A percentile compares a stretch with the other conserved stretches of the same genome.
phyloP scores from a whole-genome alignment of 257 asterid species.

The Leonotis leonurus region DNA sequence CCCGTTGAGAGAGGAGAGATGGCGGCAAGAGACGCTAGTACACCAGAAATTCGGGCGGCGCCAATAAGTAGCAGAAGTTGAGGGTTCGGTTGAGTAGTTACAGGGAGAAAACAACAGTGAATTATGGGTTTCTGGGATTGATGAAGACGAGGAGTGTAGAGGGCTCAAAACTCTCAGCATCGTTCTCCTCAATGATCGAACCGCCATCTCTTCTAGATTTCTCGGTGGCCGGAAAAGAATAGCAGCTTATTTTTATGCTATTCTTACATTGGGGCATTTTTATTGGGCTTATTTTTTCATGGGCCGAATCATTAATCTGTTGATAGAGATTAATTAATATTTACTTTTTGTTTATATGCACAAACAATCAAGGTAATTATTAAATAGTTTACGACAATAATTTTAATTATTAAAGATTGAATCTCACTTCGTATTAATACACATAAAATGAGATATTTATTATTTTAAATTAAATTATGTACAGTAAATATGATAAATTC shows the following conservation, averaged over 20 bases:
- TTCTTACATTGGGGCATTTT: neutral
- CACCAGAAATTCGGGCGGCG: slow-evolving; percentile 16
- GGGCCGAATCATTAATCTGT: neutral
- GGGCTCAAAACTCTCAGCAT: slow-evolving; percentile 24
- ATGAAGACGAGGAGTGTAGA: slow-evolving; percentile 17
- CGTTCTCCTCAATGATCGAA: slow-evolving; percentile 30
- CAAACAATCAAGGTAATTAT: too few species aligned
- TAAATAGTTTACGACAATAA: too few species aligned
- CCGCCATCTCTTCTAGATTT: slow-evolving; percentile 35
- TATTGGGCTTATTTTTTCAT: neutral
- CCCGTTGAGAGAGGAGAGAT: slow-evolving; percentile 33
- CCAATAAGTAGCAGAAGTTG: slow-evolving; percentile 8
- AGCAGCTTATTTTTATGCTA: neutral
- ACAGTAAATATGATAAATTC: too few species aligned
- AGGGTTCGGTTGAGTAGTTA: slow-evolving; percentile 18
- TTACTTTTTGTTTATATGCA: too few species aligned
- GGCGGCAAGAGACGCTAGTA: slow-evolving; percentile 25
- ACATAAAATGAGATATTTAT: too few species aligned
- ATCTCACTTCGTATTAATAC: too few species aligned
- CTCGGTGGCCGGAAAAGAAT: neutral
- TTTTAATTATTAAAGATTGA: too few species aligned
- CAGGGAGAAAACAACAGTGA: slow-evolving; percentile 9
- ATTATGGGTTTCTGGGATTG: slow-evolving; percentile 9
- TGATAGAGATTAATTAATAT: too few species aligned
- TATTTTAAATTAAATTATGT: too few species aligned